Conservation (phyloP, 192 early-diverging fungal species). For the Nowakowskiella sp. region DNA sequence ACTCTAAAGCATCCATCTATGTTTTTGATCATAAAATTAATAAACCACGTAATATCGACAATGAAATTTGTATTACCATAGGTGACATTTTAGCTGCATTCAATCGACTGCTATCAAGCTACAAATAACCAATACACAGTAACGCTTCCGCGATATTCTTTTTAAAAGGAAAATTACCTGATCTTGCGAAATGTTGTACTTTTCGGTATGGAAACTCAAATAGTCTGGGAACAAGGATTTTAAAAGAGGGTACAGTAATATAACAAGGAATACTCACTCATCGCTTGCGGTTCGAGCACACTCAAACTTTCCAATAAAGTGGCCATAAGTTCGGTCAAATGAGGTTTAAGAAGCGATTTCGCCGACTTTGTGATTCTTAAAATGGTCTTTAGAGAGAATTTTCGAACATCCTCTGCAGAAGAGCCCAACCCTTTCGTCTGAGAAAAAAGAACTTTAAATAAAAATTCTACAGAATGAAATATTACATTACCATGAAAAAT, state of each 20-base stretch:
- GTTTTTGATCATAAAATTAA: too few species aligned
- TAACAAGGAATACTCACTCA: constrained; percentile 39
- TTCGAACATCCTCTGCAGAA: constrained; percentile 77
- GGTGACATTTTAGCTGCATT: constrained; percentile 81
- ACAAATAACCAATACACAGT: background rate
- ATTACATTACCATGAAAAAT: constrained; percentile 58
- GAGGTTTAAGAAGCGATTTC: constrained; percentile 61
- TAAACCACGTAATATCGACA: background rate
- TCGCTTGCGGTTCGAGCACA: constrained; percentile 58
- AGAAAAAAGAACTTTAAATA: constrained; percentile 13
- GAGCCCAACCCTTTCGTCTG: constrained; percentile 59
- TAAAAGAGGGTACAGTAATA: constrained; percentile 1
- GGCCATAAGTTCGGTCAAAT: constrained; percentile 62
- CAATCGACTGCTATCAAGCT: constrained; percentile 73
- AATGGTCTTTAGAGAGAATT: constrained; percentile 71
- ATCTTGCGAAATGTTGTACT: constrained; percentile 77
- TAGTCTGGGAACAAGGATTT: constrained; percentile 46
- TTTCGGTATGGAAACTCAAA: constrained; percentile 80
- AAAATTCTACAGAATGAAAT: background rate
- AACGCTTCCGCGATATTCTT: background rate
- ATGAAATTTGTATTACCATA: constrained; percentile 28
- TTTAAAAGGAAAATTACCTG: constrained; percentile 48
- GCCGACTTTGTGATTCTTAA: constrained; percentile 75
- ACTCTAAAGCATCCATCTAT: constrained; percentile 78
- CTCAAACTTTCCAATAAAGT: constrained; percentile 78